A percentile compares a stretch with the other conserved stretches of the same genome.
Evolutionary conservation across 306 rosid genomes (phyloP).

Genomic region (Canavalia gladiata): DNA sequence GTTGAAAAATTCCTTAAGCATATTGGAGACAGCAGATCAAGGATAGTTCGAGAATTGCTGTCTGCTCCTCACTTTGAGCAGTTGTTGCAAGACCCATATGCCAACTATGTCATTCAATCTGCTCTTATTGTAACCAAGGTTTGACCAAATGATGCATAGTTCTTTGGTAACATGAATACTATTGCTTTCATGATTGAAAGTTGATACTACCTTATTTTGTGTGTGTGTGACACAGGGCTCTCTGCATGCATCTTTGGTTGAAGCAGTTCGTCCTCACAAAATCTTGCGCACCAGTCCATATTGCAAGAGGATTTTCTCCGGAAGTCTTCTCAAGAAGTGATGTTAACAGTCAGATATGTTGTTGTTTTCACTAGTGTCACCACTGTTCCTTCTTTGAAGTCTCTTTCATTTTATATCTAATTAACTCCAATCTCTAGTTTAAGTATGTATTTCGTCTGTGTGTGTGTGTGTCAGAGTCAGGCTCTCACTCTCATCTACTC

Average conservation of each 20-base stretch:
- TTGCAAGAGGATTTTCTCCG: slow-evolving; percentile 77
- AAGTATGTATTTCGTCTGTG: background rate
- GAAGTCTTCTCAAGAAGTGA: slow-evolving; percentile 62
- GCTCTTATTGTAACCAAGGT: slow-evolving; percentile 74
- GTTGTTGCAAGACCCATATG: slow-evolving; percentile 77
- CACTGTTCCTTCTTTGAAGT: background rate
- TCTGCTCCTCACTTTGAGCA: slow-evolving; percentile 59
- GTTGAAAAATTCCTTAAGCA: slow-evolving; percentile 73
- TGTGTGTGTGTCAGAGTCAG: background rate
- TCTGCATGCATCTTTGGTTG: slow-evolving; percentile 64
- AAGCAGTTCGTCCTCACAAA: slow-evolving; percentile 57
- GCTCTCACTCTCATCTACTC: background rate
- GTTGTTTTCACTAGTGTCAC: slow-evolving; percentile 46
- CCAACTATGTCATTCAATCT: slow-evolving; percentile 76
- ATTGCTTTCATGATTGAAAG: background rate
- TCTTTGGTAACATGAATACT: no score
- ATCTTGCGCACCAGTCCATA: slow-evolving; percentile 69
- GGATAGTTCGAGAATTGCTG: slow-evolving; percentile 65
- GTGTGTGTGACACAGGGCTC: slow-evolving; percentile 55
- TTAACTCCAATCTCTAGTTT: background rate
- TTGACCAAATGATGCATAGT: background rate
- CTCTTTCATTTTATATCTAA: background rate
- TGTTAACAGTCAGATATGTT: slow-evolving; percentile 31
- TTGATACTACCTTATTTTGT: background rate
- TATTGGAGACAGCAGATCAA: slow-evolving; percentile 58